Evolutionary conservation across 371 early-diverging fungal species (phyloP).

Genomic region (Apophysomyces variabilis): DNA sequence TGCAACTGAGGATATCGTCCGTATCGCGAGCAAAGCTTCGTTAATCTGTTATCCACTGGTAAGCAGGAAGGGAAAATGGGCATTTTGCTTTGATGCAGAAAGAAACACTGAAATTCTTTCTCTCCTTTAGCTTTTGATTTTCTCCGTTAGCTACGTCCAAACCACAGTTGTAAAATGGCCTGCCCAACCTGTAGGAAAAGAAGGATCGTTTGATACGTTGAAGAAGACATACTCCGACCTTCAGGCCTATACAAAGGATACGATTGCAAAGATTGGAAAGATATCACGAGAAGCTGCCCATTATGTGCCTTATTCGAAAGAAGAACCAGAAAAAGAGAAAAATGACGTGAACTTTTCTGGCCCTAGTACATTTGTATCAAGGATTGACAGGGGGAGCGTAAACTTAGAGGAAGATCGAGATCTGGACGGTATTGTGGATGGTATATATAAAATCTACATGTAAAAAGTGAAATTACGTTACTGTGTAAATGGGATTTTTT

Average conservation of each 20-base stretch:
- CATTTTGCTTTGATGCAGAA: background rate
- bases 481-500: no score
- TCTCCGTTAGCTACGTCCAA: constrained; percentile 11
- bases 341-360: background rate
- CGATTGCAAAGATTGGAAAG: constrained; percentile 14
- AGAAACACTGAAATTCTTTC: background rate
- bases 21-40: background rate
- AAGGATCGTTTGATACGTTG: constrained; percentile 7
- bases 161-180: background rate
- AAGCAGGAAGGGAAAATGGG: background rate
- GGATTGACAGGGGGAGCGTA: background rate
- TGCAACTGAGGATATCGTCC: background rate
- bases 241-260: constrained; percentile 8
- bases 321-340: background rate
- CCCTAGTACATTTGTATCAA: background rate
- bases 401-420: constrained; percentile 1
- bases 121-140: background rate
- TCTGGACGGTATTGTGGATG: constrained; percentile 2
- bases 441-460: constrained; percentile 8
- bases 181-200: background rate
- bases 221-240: constrained; percentile 17
- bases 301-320: constrained; percentile 2
- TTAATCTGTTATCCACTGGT: constrained; percentile 7
- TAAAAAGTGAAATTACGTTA: background rate
- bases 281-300: constrained; percentile 16